These are phyloP conservation scores for Nematodospora anomalae DNA, from an alignment of 1,139 yeast genomes.

Conservation along the genomic window DNA sequence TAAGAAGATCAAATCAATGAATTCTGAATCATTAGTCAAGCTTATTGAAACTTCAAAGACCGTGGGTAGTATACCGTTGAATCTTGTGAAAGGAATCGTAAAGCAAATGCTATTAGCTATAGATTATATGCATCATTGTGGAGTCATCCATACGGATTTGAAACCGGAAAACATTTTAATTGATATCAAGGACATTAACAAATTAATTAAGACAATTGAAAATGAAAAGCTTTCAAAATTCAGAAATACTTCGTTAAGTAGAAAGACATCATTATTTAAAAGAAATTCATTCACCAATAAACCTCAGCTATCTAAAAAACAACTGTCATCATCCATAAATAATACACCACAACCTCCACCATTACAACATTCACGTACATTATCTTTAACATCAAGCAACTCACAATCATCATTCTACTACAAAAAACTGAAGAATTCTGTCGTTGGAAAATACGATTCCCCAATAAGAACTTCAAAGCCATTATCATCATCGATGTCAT, in stretches of 20 bases:
- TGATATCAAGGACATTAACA: slow-evolving; percentile 40
- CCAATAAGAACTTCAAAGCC: slow-evolving; percentile 36
- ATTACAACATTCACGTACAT: slow-evolving; percentile 11
- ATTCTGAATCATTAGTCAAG: slow-evolving; percentile 17
- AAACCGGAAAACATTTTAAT: slow-evolving; percentile 47
- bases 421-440: slow-evolving; percentile 26
- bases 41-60: slow-evolving; percentile 17
- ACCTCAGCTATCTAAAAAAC: slow-evolving; percentile 3
- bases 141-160: slow-evolving; percentile 45
- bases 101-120: slow-evolving; percentile 40
- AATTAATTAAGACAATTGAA: slow-evolving; percentile 34
- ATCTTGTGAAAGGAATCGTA: slow-evolving; percentile 37
- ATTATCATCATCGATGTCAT: slow-evolving; percentile 22
- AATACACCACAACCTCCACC: slow-evolving; percentile 3
- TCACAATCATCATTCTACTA: slow-evolving; percentile 16
- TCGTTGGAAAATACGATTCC: slow-evolving; percentile 20
- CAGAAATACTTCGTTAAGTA: slow-evolving; percentile 11
- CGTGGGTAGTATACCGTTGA: slow-evolving; percentile 37
- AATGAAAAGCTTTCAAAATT: slow-evolving; percentile 26
- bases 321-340: slow-evolving; percentile 1
- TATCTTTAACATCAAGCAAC: slow-evolving; percentile 11
- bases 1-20: slow-evolving; percentile 14
- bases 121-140: slow-evolving; percentile 44
- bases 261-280: slow-evolving; percentile 10
- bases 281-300: slow-evolving; percentile 4